Percentiles rank a stretch among this genome's conserved stretches.
These are phyloP conservation scores for Coleophoma cylindrospora DNA, from an alignment of 2,329 filamentous ascomycete species.

Conservation along the genomic window DNA sequence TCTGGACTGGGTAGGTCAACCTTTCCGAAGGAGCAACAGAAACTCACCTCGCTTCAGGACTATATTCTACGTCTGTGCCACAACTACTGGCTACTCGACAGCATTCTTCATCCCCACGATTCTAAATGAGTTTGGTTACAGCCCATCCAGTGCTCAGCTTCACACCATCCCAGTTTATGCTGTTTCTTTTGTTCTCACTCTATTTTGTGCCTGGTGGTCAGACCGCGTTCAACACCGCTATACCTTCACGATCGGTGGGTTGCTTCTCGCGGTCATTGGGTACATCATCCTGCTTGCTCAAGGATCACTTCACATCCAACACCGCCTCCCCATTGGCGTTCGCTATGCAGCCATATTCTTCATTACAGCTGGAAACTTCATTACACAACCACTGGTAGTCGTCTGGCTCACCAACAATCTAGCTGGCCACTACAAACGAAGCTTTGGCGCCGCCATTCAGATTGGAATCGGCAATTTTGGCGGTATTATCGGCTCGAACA, in stretches of 20 bases:
- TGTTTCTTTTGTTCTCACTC: slow-evolving; percentile 24
- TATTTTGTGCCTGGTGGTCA: slow-evolving; percentile 26
- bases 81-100: slow-evolving; percentile 26
- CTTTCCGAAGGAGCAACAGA: background rate
- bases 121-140: slow-evolving; percentile 32
- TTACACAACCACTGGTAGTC: slow-evolving; percentile 28
- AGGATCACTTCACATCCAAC: slow-evolving; percentile 18
- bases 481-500: slow-evolving; percentile 30
- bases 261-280: slow-evolving; percentile 23
- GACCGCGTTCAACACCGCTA: slow-evolving; percentile 29
- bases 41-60: background rate
- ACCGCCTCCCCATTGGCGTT: slow-evolving; percentile 38
- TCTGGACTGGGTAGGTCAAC: slow-evolving; percentile 31
- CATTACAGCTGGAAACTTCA: slow-evolving; percentile 26
- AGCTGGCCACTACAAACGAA: slow-evolving; percentile 45
- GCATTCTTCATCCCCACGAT: slow-evolving; percentile 37
- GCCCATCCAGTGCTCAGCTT: slow-evolving; percentile 28
- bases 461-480: slow-evolving; percentile 42
- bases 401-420: slow-evolving; percentile 47
- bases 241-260: slow-evolving; percentile 27
- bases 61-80: slow-evolving; percentile 24
- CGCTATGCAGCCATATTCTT: slow-evolving; percentile 31
- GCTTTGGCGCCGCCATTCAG: slow-evolving; percentile 42
- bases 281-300: slow-evolving; percentile 28
- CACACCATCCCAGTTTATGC: slow-evolving; percentile 34